These are phyloP conservation scores for Fusarium torulosum DNA, from an alignment of 2,329 filamentous ascomycete species.

Conservation along the genomic window DNA sequence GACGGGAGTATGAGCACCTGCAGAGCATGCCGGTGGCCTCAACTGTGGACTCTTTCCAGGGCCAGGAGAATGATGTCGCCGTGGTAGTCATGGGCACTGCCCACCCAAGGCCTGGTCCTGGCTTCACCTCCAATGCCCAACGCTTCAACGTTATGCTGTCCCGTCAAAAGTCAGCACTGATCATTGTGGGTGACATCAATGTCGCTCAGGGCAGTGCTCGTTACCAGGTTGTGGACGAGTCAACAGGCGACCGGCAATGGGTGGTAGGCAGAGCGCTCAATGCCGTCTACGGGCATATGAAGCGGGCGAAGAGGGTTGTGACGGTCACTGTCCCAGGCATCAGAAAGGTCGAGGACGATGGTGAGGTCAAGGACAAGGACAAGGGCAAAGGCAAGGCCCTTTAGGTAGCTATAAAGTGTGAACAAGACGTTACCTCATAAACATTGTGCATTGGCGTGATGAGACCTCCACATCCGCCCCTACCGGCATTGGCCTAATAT, in stretches of 20 bases:
- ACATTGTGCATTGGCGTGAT: no score
- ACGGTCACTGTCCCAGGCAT: no score
- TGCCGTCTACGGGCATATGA: not conserved
- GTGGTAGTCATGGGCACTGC: conserved; percentile 40
- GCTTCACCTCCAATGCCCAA: conserved; percentile 28
- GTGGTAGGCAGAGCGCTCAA: not conserved
- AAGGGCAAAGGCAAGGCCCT: no score
- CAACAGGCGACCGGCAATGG: not conserved
- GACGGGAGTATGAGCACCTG: conserved; percentile 6
- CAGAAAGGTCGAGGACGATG: no score
- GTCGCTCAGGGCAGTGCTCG: not conserved
- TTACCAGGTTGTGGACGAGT: no score
- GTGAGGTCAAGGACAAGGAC: no score
- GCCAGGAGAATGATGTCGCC: conserved; percentile 42
- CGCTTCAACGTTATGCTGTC: conserved; percentile 43
- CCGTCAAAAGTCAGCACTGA: conserved; percentile 24
- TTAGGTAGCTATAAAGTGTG: no score
- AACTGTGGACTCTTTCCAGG: conserved; percentile 43
- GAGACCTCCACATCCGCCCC: no score
- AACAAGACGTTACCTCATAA: no score
- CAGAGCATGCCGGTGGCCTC: conserved; percentile 17
- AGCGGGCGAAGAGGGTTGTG: no score
- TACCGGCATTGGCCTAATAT: no score
- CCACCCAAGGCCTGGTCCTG: conserved; percentile 9
- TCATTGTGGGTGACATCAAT: conserved; percentile 44